These are phyloP conservation scores for Malus hybrid DNA, from an alignment of 331 rosid species.

Conservation along the genomic window DNA sequence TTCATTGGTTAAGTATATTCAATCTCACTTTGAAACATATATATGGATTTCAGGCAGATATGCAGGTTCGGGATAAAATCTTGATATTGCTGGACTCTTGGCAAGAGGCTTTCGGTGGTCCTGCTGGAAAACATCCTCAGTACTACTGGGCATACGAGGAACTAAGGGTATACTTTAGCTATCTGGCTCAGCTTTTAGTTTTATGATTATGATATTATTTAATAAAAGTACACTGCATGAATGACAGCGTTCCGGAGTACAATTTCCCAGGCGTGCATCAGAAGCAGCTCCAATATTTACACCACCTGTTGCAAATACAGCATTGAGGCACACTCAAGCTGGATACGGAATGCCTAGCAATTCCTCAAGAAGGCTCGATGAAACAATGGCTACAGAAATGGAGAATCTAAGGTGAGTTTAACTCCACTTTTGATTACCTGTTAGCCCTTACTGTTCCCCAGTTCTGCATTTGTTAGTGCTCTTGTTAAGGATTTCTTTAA, in stretches of 20 bases:
- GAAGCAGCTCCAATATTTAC: constrained; percentile 83
- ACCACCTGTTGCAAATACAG: constrained; percentile 63
- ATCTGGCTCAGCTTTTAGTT: neutral
- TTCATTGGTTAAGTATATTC: neutral
- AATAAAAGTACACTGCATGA: constrained; percentile 20
- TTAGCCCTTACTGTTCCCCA: neutral
- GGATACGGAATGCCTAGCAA: constrained; percentile 89
- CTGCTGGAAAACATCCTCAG: constrained; percentile 84
- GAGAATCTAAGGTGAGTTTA: constrained; percentile 66
- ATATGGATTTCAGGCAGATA: constrained; percentile 61
- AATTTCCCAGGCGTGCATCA: constrained; percentile 68
- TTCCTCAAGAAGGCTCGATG: constrained; percentile 94
- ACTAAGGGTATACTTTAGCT: constrained; percentile 43
- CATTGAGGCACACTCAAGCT: constrained; percentile 41
- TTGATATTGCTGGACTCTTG: constrained; percentile 75
- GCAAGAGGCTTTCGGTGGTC: constrained; percentile 97
- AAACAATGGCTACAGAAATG: constrained; percentile 90
- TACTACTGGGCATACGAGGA: constrained; percentile 90
- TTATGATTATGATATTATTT: neutral
- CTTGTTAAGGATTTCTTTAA: neutral
- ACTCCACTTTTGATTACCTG: neutral
- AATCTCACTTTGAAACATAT: neutral
- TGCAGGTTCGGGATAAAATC: constrained; percentile 90
- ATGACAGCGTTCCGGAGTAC: constrained; percentile 81
- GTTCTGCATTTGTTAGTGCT: neutral